These are phyloP conservation scores for Phytophthora podocarpi DNA, from an alignment of 352 stramenopile species.

Conservation along the genomic window DNA sequence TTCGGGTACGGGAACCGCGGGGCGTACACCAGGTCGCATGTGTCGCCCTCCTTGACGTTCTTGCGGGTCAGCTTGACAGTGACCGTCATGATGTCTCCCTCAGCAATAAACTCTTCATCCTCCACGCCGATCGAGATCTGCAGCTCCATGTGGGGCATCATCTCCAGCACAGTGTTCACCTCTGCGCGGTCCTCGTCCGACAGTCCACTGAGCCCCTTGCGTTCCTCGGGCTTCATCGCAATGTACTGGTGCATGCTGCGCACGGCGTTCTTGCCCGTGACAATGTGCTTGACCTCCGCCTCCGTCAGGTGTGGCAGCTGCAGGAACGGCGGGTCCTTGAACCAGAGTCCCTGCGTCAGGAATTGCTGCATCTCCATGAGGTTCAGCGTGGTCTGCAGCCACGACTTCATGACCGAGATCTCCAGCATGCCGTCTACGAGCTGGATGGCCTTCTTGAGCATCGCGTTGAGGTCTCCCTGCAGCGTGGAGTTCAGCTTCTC, in stretches of 20 bases:
- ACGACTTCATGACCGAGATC: slow-evolving; percentile 96
- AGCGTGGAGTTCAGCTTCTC: slow-evolving; percentile 78
- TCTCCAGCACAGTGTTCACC: slow-evolving; percentile 92
- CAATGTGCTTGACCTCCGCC: slow-evolving; percentile 91
- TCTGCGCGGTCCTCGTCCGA: slow-evolving; percentile 93
- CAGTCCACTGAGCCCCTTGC: slow-evolving; percentile 93
- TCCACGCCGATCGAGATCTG: slow-evolving; percentile 91
- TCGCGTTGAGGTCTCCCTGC: slow-evolving; percentile 91
- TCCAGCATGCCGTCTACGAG: slow-evolving; percentile 99
- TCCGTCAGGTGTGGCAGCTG: slow-evolving; percentile 91
- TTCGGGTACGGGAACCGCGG: slow-evolving; percentile 96
- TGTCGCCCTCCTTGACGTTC: slow-evolving; percentile 96
- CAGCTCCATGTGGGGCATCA: slow-evolving; percentile 96
- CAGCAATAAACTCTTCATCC: slow-evolving; percentile 95
- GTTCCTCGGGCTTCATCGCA: slow-evolving; percentile 86
- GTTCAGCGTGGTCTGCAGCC: slow-evolving; percentile 94
- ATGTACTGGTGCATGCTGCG: slow-evolving; percentile 96
- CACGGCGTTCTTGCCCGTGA: slow-evolving; percentile 91
- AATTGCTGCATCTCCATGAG: slow-evolving; percentile 98
- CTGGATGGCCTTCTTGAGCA: slow-evolving; percentile 95
- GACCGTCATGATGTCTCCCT: slow-evolving; percentile 98
- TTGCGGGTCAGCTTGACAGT: slow-evolving; percentile 96
- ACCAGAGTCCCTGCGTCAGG: slow-evolving; percentile 96
- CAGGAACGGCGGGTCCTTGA: slow-evolving; percentile 91
- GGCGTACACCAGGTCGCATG: slow-evolving; percentile 95